A percentile compares a stretch with the other conserved stretches of the same genome.
Conservation (phyloP, 805 yeast genomes). For the Komagataella populi region DNA sequence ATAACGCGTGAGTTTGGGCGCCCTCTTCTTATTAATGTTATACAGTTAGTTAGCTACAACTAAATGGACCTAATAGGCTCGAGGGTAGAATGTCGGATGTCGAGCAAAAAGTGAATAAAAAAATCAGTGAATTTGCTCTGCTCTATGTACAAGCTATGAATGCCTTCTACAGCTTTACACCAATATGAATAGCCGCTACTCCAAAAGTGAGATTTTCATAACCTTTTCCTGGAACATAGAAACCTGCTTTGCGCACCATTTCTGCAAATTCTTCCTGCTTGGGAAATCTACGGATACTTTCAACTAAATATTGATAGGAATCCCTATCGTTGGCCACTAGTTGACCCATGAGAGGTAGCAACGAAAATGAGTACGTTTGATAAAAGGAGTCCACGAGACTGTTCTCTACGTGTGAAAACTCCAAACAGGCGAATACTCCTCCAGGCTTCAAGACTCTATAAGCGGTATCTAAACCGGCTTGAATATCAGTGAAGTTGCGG, state of each 20-base stretch:
- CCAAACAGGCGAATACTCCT: constrained; percentile 93
- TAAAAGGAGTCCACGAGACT: constrained; percentile 62
- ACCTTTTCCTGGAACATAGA: constrained; percentile 79
- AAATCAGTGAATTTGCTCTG: neutral
- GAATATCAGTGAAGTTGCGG: constrained; percentile 90
- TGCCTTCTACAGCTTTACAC: constrained; percentile 58
- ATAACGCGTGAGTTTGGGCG: constrained; percentile 4
- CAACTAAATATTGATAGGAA: constrained; percentile 92
- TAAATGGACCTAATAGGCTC: neutral
- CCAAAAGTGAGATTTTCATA: constrained; percentile 93
- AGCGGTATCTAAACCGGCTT: constrained; percentile 90
- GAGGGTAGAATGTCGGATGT: neutral
- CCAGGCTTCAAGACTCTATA: constrained; percentile 94
- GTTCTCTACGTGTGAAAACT: constrained; percentile 85
- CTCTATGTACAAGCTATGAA: neutral
- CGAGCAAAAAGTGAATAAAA: neutral
- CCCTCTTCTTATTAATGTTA: neutral
- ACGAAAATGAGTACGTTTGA: constrained; percentile 78
- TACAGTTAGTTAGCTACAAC: too few relatives aligned
- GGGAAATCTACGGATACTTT: constrained; percentile 86
- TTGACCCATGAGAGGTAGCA: constrained; percentile 91
- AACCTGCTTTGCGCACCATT: constrained; percentile 94
- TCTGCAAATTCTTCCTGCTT: constrained; percentile 78
- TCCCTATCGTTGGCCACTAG: constrained; percentile 91
- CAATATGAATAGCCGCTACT: constrained; percentile 90